These are phyloP conservation scores for Curvularia sp. DNA, from an alignment of 2,329 filamentous ascomycete species.

Conservation along the genomic window DNA sequence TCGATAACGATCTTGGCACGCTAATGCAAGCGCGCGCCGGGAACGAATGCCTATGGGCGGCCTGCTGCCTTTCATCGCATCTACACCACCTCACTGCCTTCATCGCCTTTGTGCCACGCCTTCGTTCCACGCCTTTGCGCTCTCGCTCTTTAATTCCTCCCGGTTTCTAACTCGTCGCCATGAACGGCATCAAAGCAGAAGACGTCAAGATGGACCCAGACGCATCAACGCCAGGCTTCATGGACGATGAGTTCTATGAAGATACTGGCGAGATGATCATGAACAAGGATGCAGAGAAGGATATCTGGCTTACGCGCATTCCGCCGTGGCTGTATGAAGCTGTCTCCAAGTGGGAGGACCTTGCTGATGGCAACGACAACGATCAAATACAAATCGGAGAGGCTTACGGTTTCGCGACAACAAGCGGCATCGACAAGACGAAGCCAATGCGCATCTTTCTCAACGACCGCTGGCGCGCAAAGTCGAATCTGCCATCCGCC, in stretches of 20 bases:
- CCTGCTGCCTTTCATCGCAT: constrained; percentile 19
- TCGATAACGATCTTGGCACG: constrained; percentile 32
- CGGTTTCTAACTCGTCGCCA: constrained; percentile 23
- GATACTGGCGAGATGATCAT: constrained; percentile 54
- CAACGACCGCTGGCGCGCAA: constrained; percentile 66
- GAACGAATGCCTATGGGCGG: constrained; percentile 16
- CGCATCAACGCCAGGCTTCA: constrained; percentile 40
- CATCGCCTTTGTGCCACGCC: constrained; percentile 8
- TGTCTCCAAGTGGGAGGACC: constrained; percentile 46
- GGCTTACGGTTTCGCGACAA: constrained; percentile 38
- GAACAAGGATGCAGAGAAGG: constrained; percentile 36
- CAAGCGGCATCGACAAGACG: constrained; percentile 36
- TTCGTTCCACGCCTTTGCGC: neutral
- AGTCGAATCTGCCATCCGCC: constrained; percentile 81
- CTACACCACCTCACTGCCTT: constrained; percentile 5
- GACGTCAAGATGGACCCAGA: constrained; percentile 45
- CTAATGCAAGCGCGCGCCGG: constrained; percentile 24
- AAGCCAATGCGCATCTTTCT: constrained; percentile 71
- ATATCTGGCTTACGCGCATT: constrained; percentile 50
- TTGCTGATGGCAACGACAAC: constrained; percentile 47
- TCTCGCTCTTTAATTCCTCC: neutral
- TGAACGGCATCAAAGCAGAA: constrained; percentile 53
- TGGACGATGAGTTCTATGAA: constrained; percentile 54
- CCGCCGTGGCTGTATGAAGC: constrained; percentile 50
- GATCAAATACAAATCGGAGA: constrained; percentile 51